These are phyloP conservation scores for Candida rishiriensis DNA, from an alignment of 805 yeast genomes.

Conservation along the genomic window DNA sequence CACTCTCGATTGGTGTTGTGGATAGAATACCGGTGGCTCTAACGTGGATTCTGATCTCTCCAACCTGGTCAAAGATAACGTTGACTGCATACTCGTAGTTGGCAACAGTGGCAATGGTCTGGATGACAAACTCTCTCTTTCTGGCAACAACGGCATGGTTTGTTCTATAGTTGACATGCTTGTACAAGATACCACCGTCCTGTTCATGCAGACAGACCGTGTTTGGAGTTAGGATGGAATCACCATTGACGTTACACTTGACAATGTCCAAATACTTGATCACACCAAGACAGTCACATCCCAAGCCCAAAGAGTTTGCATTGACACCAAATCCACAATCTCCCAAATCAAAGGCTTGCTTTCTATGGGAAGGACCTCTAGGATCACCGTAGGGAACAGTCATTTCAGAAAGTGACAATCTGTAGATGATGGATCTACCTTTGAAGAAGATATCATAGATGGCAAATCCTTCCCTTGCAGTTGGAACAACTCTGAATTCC, in stretches of 20 bases:
- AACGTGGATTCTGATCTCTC: constrained; percentile 71
- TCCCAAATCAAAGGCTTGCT: constrained; percentile 83
- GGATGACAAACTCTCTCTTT: constrained; percentile 74
- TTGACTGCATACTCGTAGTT: constrained; percentile 78
- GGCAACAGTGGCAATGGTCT: constrained; percentile 80
- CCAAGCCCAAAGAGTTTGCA: constrained; percentile 64
- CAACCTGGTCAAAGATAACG: constrained; percentile 71
- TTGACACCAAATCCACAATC: constrained; percentile 78
- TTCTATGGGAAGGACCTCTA: constrained; percentile 77
- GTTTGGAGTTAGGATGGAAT: constrained; percentile 56
- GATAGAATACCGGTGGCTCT: constrained; percentile 86
- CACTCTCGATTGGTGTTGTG: constrained; percentile 77
- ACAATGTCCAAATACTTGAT: constrained; percentile 67
- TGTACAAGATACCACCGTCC: constrained; percentile 70
- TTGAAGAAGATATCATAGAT: constrained; percentile 68
- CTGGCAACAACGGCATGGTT: constrained; percentile 64
- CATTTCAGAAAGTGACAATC: constrained; percentile 76
- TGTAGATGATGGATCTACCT: constrained; percentile 71
- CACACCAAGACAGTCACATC: constrained; percentile 81
- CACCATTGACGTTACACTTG: constrained; percentile 54
- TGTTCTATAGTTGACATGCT: constrained; percentile 79
- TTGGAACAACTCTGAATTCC: constrained; percentile 69
- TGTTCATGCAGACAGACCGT: constrained; percentile 80
- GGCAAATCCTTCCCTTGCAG: constrained; percentile 77
- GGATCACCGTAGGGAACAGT: constrained; percentile 88